phyloP scores from a whole-genome alignment of 305 asterid genomes.

The Fraxinus sp. region DNA sequence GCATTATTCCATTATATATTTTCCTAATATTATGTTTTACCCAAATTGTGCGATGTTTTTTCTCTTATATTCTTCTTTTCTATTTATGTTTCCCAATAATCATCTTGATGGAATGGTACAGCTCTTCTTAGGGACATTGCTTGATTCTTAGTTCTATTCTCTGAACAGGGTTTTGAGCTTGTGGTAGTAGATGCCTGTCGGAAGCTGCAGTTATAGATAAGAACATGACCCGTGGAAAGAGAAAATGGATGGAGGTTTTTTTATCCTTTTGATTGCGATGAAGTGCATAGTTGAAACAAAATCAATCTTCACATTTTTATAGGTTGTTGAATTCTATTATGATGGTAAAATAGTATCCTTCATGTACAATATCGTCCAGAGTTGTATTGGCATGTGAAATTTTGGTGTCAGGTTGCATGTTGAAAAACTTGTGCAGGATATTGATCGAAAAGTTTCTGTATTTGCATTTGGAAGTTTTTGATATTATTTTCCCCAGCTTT shows the following conservation, averaged over 20 bases:
- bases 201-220: background rate
- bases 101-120: background rate
- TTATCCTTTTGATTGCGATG: background rate
- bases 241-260: background rate
- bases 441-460: background rate
- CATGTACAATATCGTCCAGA: background rate
- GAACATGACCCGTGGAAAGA: background rate
- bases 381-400: constrained; percentile 1
- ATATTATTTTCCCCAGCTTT: background rate
- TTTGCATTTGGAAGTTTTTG: background rate
- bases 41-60: background rate
- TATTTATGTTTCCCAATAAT: background rate
- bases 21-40: background rate
- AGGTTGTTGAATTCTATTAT: background rate
- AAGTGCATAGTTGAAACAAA: background rate
- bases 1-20: background rate
- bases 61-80: background rate
- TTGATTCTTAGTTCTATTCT: background rate
- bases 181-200: background rate
- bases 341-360: background rate
- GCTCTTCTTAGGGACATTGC: background rate
- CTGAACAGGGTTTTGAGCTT: background rate
- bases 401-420: background rate
- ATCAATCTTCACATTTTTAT: background rate
- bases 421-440: background rate